Percentiles rank a stretch among this genome's conserved stretches.
These are phyloP conservation scores for Vaccinium myrtillus DNA, from an alignment of 148 eudicot genomes.

Conservation along the genomic window DNA sequence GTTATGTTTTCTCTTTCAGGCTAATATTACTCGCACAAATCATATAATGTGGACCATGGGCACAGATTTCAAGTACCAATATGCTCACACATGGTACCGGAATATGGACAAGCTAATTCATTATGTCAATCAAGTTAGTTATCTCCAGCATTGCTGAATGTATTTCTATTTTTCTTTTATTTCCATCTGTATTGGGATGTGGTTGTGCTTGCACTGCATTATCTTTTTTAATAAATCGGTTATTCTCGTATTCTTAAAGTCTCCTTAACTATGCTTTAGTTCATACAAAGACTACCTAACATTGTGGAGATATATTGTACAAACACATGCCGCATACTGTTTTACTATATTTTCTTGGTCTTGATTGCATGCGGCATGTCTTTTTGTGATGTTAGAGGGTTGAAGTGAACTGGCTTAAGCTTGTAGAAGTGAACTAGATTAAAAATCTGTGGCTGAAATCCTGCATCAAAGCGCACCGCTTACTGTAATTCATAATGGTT, in stretches of 20 bases:
- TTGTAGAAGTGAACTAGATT: background rate
- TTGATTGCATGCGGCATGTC: background rate
- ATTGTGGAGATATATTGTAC: background rate
- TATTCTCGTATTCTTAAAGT: background rate
- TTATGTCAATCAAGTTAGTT: conserved; percentile 73
- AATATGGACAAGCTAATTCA: conserved; percentile 97
- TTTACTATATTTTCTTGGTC: background rate
- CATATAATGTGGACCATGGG: conserved; percentile 99
- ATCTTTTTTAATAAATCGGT: background rate
- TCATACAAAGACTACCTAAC: background rate
- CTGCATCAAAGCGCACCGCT: background rate
- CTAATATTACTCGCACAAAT: conserved; percentile 89
- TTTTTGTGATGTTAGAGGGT: background rate
- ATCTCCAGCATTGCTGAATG: conserved; percentile 2
- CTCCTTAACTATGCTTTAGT: background rate
- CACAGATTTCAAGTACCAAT: conserved; percentile 95
- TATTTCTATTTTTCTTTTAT: background rate
- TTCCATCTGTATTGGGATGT: background rate
- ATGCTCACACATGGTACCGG: conserved; percentile 89
- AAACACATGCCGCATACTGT: background rate
- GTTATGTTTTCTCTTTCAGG: conserved; percentile 45
- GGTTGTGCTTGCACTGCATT: background rate
- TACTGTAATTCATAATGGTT: background rate
- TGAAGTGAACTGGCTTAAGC: background rate
- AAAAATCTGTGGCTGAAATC: conserved; percentile 11